Percentiles rank a stretch among this genome's conserved stretches.
These are phyloP conservation scores for Phytopythium litorale DNA, from an alignment of 352 stramenopile genomes.

Conservation along the genomic window DNA sequence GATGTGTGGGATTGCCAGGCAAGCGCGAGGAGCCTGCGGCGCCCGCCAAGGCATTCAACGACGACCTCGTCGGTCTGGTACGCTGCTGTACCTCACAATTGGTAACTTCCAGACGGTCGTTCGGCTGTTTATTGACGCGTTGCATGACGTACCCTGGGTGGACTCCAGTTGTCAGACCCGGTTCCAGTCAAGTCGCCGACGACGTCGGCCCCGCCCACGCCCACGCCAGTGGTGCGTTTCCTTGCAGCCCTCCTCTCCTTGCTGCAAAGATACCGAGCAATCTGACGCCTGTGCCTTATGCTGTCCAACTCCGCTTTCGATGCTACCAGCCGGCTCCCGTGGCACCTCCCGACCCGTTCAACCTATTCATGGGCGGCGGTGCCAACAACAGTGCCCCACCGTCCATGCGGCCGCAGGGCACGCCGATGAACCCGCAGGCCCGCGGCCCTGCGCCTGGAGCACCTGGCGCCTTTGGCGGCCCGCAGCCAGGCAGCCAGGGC, in stretches of 20 bases:
- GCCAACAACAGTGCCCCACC: slow-evolving; percentile 21
- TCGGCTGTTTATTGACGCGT: not conserved
- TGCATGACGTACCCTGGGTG: not conserved
- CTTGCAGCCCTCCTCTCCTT: not conserved
- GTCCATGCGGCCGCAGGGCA: slow-evolving; percentile 22
- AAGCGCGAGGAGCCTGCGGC: slow-evolving; percentile 47
- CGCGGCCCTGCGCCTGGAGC: slow-evolving; percentile 27
- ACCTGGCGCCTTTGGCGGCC: slow-evolving; percentile 16
- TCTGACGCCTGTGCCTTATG: not conserved
- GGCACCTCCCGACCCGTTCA: slow-evolving; percentile 57
- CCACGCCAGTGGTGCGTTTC: slow-evolving; percentile 28
- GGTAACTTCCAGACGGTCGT: not conserved
- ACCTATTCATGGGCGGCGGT: slow-evolving; percentile 52
- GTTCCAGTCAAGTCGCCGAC: slow-evolving; percentile 38
- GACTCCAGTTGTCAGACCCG: slow-evolving; percentile 49
- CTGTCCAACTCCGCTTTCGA: slow-evolving; percentile 6
- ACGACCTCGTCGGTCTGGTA: slow-evolving; percentile 79
- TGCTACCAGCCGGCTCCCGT: slow-evolving; percentile 14
- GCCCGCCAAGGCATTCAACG: slow-evolving; percentile 64
- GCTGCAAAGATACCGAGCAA: not conserved
- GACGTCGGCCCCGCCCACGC: slow-evolving; percentile 29
- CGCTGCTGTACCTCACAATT: slow-evolving; percentile 5
- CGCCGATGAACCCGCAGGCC: slow-evolving; percentile 26
- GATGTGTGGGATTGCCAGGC: slow-evolving; percentile 14
- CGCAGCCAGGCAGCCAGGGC: slow-evolving; percentile 15